phyloP scores from a whole-genome alignment of 2,329 filamentous ascomycete species.

The Magnaporthiopsis incrustans region DNA sequence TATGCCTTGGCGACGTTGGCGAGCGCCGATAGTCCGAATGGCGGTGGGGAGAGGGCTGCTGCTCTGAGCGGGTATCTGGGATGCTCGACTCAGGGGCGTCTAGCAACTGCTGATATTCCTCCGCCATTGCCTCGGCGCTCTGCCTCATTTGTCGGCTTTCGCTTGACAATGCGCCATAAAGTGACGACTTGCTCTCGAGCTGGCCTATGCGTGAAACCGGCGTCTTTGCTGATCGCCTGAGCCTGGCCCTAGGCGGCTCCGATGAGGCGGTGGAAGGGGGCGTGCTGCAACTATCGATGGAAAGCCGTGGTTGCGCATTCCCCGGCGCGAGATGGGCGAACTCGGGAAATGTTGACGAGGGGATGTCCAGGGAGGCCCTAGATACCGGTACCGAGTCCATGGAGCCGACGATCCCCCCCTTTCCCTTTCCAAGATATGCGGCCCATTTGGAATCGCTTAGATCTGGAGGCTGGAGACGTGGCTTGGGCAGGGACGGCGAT shows the following conservation, averaged over 20 bases:
- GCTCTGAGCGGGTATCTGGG: conserved; percentile 18
- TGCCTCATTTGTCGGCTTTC: conserved; percentile 14
- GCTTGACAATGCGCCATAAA: conserved; percentile 7
- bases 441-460: conserved; percentile 26
- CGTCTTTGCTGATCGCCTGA: conserved; percentile 42
- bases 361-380: conserved; percentile 7
- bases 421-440: conserved; percentile 20
- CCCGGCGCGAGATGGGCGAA: conserved; percentile 26
- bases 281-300: conserved; percentile 13
- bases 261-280: conserved; percentile 11
- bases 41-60: conserved; percentile 16
- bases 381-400: conserved; percentile 15
- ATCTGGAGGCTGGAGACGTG: conserved; percentile 17
- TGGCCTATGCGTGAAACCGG: conserved; percentile 42
- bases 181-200: conserved; percentile 27
- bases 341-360: conserved; percentile 21
- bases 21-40: not conserved
- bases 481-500: conserved; percentile 15
- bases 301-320: conserved; percentile 15
- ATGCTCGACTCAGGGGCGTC: conserved; percentile 29
- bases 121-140: conserved; percentile 40
- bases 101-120: conserved; percentile 41
- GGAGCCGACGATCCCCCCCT: conserved; percentile 17
- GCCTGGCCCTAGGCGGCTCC: conserved; percentile 21
- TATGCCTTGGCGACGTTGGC: conserved; percentile 6